phyloP scores from a whole-genome alignment of 306 rosid species.

The Rosa chinensis region DNA sequence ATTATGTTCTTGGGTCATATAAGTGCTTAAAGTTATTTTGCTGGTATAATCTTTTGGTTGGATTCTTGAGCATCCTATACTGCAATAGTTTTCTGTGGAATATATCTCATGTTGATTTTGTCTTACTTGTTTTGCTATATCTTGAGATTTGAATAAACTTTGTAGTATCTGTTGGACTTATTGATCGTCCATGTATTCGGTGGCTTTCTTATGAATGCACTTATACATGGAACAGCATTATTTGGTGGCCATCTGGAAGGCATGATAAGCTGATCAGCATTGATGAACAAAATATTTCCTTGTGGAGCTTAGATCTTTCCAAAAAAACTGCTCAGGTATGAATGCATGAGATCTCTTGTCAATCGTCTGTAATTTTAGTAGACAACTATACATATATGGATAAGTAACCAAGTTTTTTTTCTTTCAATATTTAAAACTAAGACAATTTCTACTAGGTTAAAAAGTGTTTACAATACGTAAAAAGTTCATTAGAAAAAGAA shows the following conservation, averaged over 20 bases:
- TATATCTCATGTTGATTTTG: not conserved
- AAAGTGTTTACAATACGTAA: not conserved
- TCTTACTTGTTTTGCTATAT: conserved; percentile 2
- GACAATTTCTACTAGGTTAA: not conserved
- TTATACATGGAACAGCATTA: conserved; percentile 56
- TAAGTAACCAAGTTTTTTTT: not conserved
- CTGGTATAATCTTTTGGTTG: not conserved
- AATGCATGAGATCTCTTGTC: conserved; percentile 13
- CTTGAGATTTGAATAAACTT: not conserved
- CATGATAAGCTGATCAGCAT: conserved; percentile 91
- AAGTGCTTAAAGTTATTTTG: not conserved
- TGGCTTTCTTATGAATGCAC: conserved; percentile 20
- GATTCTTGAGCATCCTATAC: not conserved
- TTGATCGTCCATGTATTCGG: not conserved
- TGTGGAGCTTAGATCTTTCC: conserved; percentile 89
- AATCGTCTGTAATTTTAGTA: not conserved
- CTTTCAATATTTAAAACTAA: not conserved
- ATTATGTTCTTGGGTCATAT: not conserved
- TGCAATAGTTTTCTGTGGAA: not conserved
- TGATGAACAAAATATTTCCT: conserved; percentile 67
- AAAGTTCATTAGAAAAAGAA: not conserved
- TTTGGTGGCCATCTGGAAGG: conserved; percentile 96
- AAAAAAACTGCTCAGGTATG: conserved; percentile 80
- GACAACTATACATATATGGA: not conserved
- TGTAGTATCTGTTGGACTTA: conserved; percentile 1